phyloP scores from a whole-genome alignment of 257 asterid species.

The Nicotiana noctiflora region DNA sequence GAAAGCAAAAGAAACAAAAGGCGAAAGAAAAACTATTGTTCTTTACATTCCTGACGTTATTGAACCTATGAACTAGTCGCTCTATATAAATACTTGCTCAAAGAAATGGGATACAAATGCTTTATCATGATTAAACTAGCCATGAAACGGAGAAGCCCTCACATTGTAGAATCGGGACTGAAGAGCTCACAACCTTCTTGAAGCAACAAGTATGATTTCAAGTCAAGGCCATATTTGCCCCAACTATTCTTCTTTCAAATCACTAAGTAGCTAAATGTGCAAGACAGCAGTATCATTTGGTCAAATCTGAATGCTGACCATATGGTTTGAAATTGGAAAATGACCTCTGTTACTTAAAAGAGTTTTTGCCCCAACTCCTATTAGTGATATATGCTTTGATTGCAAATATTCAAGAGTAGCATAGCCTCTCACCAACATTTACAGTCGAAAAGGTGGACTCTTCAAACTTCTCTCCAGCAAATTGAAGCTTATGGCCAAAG shows the following conservation, averaged over 20 bases:
- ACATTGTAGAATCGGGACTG: neutral
- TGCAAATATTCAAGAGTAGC: neutral
- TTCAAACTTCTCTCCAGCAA: too few species aligned
- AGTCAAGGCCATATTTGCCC: neutral
- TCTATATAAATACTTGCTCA: slow-evolving; percentile 38
- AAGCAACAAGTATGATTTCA: neutral
- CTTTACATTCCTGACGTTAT: neutral
- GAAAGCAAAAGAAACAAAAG: neutral
- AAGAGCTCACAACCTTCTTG: neutral
- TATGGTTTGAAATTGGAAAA: neutral
- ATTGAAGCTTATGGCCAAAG: too few species aligned
- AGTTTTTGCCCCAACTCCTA: neutral
- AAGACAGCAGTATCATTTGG: neutral
- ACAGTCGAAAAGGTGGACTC: neutral
- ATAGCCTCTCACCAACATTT: neutral
- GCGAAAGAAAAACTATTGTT: neutral
- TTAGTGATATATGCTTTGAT: neutral
- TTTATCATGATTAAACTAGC: neutral
- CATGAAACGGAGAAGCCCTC: neutral
- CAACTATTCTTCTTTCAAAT: neutral
- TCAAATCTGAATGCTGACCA: neutral
- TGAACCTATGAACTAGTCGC: neutral
- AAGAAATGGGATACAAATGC: slow-evolving; percentile 35
- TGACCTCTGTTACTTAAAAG: neutral
- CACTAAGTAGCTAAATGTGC: neutral